Percentiles rank a stretch among this genome's conserved stretches.
Conservation (phyloP, 345 rosid species). For the Eucalyptus curtisii region DNA sequence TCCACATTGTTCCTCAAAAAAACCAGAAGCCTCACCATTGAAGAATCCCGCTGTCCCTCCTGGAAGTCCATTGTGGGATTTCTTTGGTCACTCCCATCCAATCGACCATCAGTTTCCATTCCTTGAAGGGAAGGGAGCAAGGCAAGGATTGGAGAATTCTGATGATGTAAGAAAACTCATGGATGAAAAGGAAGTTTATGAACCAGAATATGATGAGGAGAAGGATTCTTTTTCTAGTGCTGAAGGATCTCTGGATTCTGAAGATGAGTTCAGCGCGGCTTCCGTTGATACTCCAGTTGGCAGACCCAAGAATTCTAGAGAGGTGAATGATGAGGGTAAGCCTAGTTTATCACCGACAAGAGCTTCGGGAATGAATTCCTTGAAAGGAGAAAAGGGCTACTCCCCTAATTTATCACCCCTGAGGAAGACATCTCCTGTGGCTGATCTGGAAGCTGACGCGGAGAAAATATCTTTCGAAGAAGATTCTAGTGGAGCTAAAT, state of each 20-base stretch:
- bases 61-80: constrained; percentile 79
- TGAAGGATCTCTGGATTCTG: constrained; percentile 55
- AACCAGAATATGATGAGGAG: constrained; percentile 56
- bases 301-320: constrained; percentile 61
- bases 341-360: constrained; percentile 19
- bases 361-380: constrained; percentile 39
- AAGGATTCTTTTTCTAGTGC: constrained; percentile 39
- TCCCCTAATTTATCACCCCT: constrained; percentile 72
- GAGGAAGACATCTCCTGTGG: constrained; percentile 22
- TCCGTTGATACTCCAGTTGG: constrained; percentile 53
- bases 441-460: constrained; percentile 9
- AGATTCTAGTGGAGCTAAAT: constrained; percentile 35
- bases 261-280: constrained; percentile 67
- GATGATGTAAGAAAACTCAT: constrained; percentile 31
- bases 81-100: constrained; percentile 60
- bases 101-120: constrained; percentile 46
- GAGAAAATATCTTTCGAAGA: constrained; percentile 37
- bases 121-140: constrained; percentile 28
- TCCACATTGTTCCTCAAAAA: constrained; percentile 25
- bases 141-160: constrained; percentile 20
- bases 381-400: constrained; percentile 37
- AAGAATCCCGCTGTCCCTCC: constrained; percentile 41
- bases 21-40: constrained; percentile 29
- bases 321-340: constrained; percentile 30
- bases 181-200: constrained; percentile 54